Evolutionary conservation across 108 stramenopile genomes (phyloP).

Genomic region (Fistulifera solaris): DNA sequence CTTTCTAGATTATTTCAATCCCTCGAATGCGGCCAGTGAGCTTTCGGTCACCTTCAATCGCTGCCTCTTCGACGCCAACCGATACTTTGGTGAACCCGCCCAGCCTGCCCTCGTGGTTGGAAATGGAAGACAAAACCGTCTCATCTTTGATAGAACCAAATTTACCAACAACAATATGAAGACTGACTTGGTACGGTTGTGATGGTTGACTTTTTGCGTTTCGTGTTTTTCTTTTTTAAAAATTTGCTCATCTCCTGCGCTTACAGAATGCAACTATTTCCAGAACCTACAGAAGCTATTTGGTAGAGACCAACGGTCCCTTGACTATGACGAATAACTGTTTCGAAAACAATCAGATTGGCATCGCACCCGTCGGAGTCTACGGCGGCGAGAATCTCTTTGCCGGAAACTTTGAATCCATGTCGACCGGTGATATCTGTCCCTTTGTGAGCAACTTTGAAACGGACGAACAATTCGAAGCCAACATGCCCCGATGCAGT

Average conservation of each 20-base stretch:
- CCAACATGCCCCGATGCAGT: conserved; percentile 21
- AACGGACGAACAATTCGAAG: conserved; percentile 18
- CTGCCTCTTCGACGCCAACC: conserved; percentile 21
- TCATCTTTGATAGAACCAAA: conserved; percentile 5
- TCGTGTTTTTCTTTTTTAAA: neutral
- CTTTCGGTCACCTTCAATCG: conserved; percentile 23
- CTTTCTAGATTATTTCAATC: conserved; percentile 31
- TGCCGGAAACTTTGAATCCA: conserved; percentile 11
- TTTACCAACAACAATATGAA: conserved; percentile 32
- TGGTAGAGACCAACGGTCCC: conserved; percentile 32
- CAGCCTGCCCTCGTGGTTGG: conserved; percentile 21
- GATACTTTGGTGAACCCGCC: conserved; percentile 18
- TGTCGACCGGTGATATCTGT: conserved; percentile 20
- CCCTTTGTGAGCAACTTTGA: conserved; percentile 24
- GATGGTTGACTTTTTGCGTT: neutral
- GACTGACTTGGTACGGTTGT: conserved; percentile 19
- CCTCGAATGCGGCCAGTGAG: conserved; percentile 1
- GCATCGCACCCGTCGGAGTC: conserved; percentile 20
- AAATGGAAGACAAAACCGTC: conserved; percentile 26
- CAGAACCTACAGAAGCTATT: conserved; percentile 19
- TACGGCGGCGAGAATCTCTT: conserved; percentile 17
- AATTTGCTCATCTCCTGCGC: neutral
- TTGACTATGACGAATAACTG: conserved; percentile 15
- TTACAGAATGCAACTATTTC: neutral
- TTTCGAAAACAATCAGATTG: conserved; percentile 29